These are phyloP conservation scores for Talaromyces ruber DNA, from an alignment of 495 filamentous ascomycete species.

Conservation along the genomic window DNA sequence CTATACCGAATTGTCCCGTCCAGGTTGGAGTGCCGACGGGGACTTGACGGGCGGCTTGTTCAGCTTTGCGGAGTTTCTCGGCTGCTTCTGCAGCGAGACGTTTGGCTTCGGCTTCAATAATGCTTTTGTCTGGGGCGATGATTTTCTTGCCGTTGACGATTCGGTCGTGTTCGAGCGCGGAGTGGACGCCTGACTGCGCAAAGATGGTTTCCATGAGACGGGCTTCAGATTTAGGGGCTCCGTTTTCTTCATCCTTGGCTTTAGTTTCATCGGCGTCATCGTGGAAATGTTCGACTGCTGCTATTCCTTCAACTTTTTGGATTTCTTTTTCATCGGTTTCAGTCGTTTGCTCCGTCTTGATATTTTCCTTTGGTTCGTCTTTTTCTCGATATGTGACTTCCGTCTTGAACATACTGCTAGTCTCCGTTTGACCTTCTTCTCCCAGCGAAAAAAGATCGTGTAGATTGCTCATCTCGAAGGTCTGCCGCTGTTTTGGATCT, in stretches of 20 bases:
- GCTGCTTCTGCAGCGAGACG: constrained; percentile 72
- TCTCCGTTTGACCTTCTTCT: constrained; percentile 65
- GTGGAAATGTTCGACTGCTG: constrained; percentile 47
- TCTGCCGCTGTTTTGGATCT: constrained; percentile 82
- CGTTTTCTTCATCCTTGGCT: constrained; percentile 23
- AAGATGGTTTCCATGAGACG: constrained; percentile 84
- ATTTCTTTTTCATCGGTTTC: constrained; percentile 33
- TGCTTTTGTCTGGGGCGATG: constrained; percentile 56
- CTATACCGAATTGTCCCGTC: constrained; percentile 76
- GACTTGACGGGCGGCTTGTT: constrained; percentile 57
- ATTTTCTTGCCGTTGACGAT: constrained; percentile 64
- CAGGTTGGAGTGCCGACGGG: constrained; percentile 86
- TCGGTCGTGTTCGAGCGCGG: constrained; percentile 79
- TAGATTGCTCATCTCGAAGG: constrained; percentile 76
- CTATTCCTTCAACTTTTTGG: constrained; percentile 46
- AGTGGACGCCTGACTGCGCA: constrained; percentile 72
- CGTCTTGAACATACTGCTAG: constrained; percentile 72
- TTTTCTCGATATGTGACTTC: constrained; percentile 55
- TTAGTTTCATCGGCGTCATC: constrained; percentile 28
- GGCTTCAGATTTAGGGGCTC: constrained; percentile 43
- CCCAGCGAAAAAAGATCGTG: constrained; percentile 86
- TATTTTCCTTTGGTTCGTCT: constrained; percentile 5
- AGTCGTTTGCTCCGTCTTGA: background rate
- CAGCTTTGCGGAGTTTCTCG: constrained; percentile 60
- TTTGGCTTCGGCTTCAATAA: constrained; percentile 74